phyloP scores from a whole-genome alignment of 2,329 filamentous ascomycete species.

The Xylariaceae sp. region DNA sequence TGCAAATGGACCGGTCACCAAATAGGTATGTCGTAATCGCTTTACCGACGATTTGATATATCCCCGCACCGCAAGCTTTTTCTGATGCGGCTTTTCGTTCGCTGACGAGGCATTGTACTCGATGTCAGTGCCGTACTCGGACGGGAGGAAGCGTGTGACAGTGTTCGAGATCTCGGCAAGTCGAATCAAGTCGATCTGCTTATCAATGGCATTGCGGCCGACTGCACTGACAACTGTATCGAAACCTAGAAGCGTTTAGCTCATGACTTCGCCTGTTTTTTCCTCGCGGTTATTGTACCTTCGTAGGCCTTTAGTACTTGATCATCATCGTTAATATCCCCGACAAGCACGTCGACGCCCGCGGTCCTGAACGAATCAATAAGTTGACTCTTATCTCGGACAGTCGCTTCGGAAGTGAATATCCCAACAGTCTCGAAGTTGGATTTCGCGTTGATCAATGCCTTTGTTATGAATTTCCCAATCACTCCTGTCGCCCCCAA shows the following conservation, averaged over 20 bases:
- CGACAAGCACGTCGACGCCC: slow-evolving; percentile 57
- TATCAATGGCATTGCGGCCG: slow-evolving; percentile 56
- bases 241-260: slow-evolving; percentile 33
- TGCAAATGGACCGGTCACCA: slow-evolving; percentile 64
- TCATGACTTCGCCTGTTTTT: background rate
- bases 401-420: slow-evolving; percentile 58
- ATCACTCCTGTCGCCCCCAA: slow-evolving; percentile 40
- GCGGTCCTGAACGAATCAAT: slow-evolving; percentile 47
- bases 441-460: slow-evolving; percentile 38
- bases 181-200: slow-evolving; percentile 57
- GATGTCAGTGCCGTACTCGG: slow-evolving; percentile 61
- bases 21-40: slow-evolving; percentile 57
- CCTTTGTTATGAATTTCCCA: slow-evolving; percentile 39
- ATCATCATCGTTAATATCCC: slow-evolving; percentile 52
- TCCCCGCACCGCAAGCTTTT: slow-evolving; percentile 62
- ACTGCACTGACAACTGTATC: slow-evolving; percentile 64
- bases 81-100: slow-evolving; percentile 62
- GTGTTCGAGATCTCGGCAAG: slow-evolving; percentile 52
- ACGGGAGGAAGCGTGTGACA: slow-evolving; percentile 61
- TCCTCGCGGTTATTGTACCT: slow-evolving; percentile 38
- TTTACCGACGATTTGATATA: slow-evolving; percentile 50
- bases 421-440: slow-evolving; percentile 43
- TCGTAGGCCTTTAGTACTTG: slow-evolving; percentile 57
- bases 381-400: slow-evolving; percentile 46
- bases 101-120: slow-evolving; percentile 56